phyloP scores from a whole-genome alignment of 768 basidiomycete genomes.

The Paxillus rubicundulus region DNA sequence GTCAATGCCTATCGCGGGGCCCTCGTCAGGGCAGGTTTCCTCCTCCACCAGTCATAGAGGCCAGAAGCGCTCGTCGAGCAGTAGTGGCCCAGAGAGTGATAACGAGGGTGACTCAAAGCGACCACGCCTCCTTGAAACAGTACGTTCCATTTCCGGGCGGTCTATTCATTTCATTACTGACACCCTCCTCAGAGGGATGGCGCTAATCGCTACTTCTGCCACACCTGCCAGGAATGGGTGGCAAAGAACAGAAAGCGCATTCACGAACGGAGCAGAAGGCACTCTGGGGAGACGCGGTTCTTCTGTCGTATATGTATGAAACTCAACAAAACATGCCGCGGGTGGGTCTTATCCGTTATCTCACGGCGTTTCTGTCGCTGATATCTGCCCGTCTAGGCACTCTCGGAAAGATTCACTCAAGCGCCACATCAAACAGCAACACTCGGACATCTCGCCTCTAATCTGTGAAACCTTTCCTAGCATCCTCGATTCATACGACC shows the following conservation, averaged over 20 bases:
- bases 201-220: not conserved
- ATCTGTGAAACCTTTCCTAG: not conserved
- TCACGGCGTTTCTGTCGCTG: not conserved
- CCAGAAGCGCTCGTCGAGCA: not conserved
- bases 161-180: not conserved
- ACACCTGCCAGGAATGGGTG: not conserved
- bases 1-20: not conserved
- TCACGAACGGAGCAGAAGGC: not conserved
- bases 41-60: not conserved
- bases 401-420: not conserved
- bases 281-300: not conserved
- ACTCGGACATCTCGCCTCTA: not conserved
- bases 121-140: not conserved
- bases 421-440: not conserved
- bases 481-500: not conserved
- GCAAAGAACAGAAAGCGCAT: not conserved
- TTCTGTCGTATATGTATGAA: not conserved
- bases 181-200: not conserved
- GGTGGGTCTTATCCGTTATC: not conserved
- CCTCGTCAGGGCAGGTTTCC: not conserved
- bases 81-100: not conserved
- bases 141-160: not conserved
- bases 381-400: not conserved
- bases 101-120: not conserved
- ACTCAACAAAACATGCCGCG: not conserved